A percentile compares a stretch with the other conserved stretches of the same genome.
phyloP scores from a whole-genome alignment of 169 alveolate species.

The Amoebophrya sp. region DNA sequence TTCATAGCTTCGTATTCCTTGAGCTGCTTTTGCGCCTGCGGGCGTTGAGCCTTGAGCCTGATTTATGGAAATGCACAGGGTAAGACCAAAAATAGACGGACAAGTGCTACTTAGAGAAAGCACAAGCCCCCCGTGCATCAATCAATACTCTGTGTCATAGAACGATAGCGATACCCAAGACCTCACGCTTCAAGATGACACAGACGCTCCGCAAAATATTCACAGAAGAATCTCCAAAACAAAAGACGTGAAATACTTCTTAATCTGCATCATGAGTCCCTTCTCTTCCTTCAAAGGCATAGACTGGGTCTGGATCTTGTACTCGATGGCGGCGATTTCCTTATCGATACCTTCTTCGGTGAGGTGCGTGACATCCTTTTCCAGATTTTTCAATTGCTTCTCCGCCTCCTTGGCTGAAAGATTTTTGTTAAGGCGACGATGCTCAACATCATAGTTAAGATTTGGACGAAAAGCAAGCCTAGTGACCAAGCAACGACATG shows the following conservation, averaged over 20 bases:
- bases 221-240: not conserved
- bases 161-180: no score
- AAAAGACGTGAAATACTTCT: not conserved
- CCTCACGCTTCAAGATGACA: no score
- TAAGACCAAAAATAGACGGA: no score
- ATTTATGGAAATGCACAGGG: no score
- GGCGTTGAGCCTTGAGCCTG: not conserved
- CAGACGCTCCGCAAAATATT: not conserved
- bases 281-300: not conserved
- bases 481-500: no score
- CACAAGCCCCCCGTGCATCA: no score
- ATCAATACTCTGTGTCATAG: no score
- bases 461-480: no score
- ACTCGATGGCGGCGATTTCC: not conserved
- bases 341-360: constrained; percentile 4
- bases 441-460: no score
- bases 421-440: no score
- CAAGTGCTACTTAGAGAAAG: no score
- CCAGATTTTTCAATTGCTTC: not conserved
- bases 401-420: no score
- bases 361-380: not conserved
- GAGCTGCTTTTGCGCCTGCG: constrained; percentile 13
- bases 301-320: not conserved
- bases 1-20: not conserved
- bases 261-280: not conserved